phyloP scores from a whole-genome alignment of 2,329 filamentous ascomycete species.

The Dothiorella sarmentorum region DNA sequence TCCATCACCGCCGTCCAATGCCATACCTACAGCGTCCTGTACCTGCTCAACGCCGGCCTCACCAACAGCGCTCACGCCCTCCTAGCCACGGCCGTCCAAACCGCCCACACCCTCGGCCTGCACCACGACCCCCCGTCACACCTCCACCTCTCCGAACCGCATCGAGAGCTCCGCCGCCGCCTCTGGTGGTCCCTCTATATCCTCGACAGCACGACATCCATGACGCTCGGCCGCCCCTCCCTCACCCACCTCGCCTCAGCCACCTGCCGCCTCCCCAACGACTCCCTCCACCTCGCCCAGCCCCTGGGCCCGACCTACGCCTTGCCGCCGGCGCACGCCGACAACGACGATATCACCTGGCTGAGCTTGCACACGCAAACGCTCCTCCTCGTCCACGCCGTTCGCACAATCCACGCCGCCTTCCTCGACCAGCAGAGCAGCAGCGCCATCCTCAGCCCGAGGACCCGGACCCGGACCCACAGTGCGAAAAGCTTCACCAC shows the following conservation, averaged over 20 bases:
- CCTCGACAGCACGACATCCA: constrained; percentile 46
- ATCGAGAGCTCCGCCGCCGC: constrained; percentile 44
- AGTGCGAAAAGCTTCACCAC: constrained; percentile 31
- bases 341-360: constrained; percentile 39
- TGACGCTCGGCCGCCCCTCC: constrained; percentile 49
- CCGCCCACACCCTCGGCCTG: constrained; percentile 48
- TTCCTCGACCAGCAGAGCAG: constrained; percentile 37
- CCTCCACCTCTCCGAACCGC: constrained; percentile 31
- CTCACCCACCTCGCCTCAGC: constrained; percentile 32
- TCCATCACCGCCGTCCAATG: constrained; percentile 49
- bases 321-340: too few species aligned
- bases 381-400: constrained; percentile 35
- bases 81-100: constrained; percentile 42
- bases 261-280: constrained; percentile 38
- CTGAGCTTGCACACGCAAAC: constrained; percentile 38
- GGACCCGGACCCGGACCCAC: too few species aligned
- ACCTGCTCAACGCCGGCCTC: constrained; percentile 48
- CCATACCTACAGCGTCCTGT: constrained; percentile 44
- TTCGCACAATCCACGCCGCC: constrained; percentile 32
- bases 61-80: constrained; percentile 48
- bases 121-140: constrained; percentile 45
- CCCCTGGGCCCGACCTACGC: constrained; percentile 27
- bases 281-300: constrained; percentile 32
- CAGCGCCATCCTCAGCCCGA: constrained; percentile 22
- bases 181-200: constrained; percentile 43